Evolutionary conservation across 352 stramenopile species (phyloP), one percentile per base, ranked within the genome.

Genomic region (Phytophthora lateralis): DNA sequence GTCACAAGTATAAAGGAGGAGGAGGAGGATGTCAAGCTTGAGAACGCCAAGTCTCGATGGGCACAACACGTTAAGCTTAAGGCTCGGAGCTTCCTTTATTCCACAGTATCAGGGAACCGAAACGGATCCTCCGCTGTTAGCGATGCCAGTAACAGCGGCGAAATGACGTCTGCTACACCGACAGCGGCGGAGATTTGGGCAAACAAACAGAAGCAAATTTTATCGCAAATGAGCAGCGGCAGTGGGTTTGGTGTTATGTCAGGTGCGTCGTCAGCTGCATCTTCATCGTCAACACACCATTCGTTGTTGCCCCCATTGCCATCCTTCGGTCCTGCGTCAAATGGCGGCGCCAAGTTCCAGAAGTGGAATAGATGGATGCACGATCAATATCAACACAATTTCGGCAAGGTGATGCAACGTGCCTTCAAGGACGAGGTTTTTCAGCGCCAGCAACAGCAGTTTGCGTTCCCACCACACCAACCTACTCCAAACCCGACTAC

Each of bases 1-100:
- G 82, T 92, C 60, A 91, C 84, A 15, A 93, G 83, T 66, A 92
- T 93, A 66, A 96, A 93, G 35, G 78, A 92, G 56, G 83, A 92
- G 62, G 87, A 94, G 41, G 78, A 96, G 52, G 77, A 87, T 37
- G 62, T 90, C 27, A 96, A 94, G 63, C 76, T 89, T 27, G 83
- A 91, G 61, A 89, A 91, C 14, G 87, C 87, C 27, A 88, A 91
- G 44, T 92, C 80, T 8, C 80, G 87, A 15, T 96, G 87, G 87
- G 76, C 87, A 14, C 85, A 94, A 44, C 87, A 96, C 52, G 85
- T 96, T 4, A 93, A 93, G 64, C 68, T 96, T 17, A 92, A 92
- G 30, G 85, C 87, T 18, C 57, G 76, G 6, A 92, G 82, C 53
- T 96, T 96, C 42, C 46, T 96, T 0, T 88, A 89, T 43, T 75